Evolutionary conservation across 2,329 filamentous ascomycete species (phyloP), one percentile per base, ranked within the genome.

Genomic region (Neofusicoccum kwambonambiense): DNA sequence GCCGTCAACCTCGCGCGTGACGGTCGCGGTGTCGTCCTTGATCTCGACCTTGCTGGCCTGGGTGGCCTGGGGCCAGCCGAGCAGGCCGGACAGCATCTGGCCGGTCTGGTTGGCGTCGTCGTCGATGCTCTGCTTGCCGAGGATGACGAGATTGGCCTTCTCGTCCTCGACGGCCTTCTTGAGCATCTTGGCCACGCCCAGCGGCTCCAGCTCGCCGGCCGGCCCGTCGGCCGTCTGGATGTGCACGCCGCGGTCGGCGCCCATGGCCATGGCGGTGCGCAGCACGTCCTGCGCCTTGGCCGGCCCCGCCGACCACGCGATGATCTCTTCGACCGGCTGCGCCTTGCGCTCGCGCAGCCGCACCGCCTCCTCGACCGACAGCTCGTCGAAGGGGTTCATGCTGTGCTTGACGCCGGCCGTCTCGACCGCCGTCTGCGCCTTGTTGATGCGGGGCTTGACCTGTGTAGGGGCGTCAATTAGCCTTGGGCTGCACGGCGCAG

Each of bases 311-410:
- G 89, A 91, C 78, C 98, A 88, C 72, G 92, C 89, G 76, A 95
- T 89, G 75, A 99, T 98, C 78, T 97, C 93, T 71, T 93, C 89
- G 67, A 99, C 93, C 73, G 90, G 89, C 79, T 91, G 90, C 15
- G 51, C 39, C 39, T 58, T 56, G 83, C 91, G 90, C 79, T 98
- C 94, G 78, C 95, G 93, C 76, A 99, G 90, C 45, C 92, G 92
- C 60, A 97, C 91, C 60, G 93, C 92, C 83, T 98, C 95, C 82
- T 99, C 95, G 78, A 99, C 89, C 49, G 93, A 96, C 74, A 99
- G 91, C 80, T 99, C 95, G 84, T 99, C 95, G 81, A 99, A 99
- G 19, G 95, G 95, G 85, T 98, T 99, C 87, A 99, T 94, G 77
- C 90, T 93, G 86, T 98, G 94, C 82, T 98, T 98, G 75, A 98